Percentiles rank a stretch among this genome's conserved stretches.
Evolutionary conservation across 208 protist species (phyloP).

Genomic region (Crithidia bombi): DNA sequence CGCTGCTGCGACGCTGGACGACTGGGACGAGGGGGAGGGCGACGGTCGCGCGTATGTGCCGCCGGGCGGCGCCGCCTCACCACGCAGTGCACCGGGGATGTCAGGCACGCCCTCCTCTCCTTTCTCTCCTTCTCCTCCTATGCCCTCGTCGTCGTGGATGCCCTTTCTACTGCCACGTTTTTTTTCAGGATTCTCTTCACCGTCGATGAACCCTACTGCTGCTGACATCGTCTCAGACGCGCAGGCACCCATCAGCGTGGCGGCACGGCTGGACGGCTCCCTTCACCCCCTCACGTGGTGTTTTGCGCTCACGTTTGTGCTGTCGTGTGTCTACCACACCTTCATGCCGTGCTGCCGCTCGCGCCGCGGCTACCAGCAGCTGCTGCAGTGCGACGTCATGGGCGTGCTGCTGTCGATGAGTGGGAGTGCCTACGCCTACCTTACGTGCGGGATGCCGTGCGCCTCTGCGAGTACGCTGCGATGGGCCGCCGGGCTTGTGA

Average conservation of each 20-base stretch:
- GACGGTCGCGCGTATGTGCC: conserved; percentile 1
- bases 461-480: neutral
- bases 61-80: conserved; percentile 6
- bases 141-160: too few relatives aligned
- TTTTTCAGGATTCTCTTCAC: neutral
- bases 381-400: conserved; percentile 64
- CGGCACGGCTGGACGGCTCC: conserved; percentile 20
- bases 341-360: conserved; percentile 65
- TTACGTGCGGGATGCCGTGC: conserved; percentile 47
- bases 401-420: conserved; percentile 51
- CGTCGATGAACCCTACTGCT: neutral
- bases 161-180: too few relatives aligned
- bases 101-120: neutral
- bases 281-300: conserved; percentile 18
- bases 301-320: conserved; percentile 56
- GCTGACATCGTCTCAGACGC: neutral
- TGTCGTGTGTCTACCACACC: conserved; percentile 59
- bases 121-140: neutral
- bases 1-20: neutral
- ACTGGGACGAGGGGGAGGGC: neutral
- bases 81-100: neutral
- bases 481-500: conserved; percentile 13
- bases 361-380: conserved; percentile 46
- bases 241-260: conserved; percentile 7
- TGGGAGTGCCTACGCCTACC: conserved; percentile 54